Conservation (phyloP, 1,284 basidiomycete genomes). For the Vanrija sp. region DNA sequence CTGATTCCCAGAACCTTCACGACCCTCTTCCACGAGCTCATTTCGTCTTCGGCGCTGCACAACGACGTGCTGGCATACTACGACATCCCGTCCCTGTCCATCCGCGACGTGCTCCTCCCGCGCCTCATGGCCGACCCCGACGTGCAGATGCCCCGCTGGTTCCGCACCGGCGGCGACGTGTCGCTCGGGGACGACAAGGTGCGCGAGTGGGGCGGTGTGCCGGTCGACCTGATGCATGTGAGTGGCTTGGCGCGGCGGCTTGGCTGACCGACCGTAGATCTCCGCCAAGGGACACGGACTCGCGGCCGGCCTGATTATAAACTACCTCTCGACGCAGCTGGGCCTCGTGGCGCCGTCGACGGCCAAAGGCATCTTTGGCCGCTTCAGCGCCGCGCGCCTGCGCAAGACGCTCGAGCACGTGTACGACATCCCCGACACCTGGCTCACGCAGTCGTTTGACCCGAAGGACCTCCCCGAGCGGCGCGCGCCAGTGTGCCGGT, state of each 20-base stretch:
- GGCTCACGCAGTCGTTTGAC: constrained; percentile 10
- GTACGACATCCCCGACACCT: constrained; percentile 8
- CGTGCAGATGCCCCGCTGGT: constrained; percentile 40
- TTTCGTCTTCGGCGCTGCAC: constrained; percentile 41
- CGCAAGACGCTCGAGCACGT: constrained; percentile 5
- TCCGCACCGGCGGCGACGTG: constrained; percentile 37
- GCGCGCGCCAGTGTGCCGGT: constrained; percentile 31
- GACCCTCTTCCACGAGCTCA: constrained; percentile 38
- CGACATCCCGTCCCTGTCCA: constrained; percentile 41
- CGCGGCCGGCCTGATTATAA: constrained; percentile 36
- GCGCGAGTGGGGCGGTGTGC: constrained; percentile 32
- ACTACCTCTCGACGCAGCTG: constrained; percentile 35
- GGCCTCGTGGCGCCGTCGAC: constrained; percentile 1
- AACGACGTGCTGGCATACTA: constrained; percentile 44
- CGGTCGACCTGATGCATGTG: constrained; percentile 47
- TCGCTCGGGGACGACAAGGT: constrained; percentile 39
- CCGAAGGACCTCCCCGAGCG: constrained; percentile 6
- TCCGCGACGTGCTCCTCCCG: constrained; percentile 42
- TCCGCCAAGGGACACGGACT: constrained; percentile 40
- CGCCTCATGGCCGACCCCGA: constrained; percentile 38
- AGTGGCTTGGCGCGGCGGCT: constrained; percentile 13
- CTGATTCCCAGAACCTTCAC: constrained; percentile 39
- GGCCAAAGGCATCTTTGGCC: not conserved
- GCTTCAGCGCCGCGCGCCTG: constrained; percentile 2
- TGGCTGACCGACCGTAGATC: constrained; percentile 26